These are phyloP conservation scores for Eleusine indica DNA, from an alignment of 176 grass and related monocot genomes.

Conservation along the genomic window DNA sequence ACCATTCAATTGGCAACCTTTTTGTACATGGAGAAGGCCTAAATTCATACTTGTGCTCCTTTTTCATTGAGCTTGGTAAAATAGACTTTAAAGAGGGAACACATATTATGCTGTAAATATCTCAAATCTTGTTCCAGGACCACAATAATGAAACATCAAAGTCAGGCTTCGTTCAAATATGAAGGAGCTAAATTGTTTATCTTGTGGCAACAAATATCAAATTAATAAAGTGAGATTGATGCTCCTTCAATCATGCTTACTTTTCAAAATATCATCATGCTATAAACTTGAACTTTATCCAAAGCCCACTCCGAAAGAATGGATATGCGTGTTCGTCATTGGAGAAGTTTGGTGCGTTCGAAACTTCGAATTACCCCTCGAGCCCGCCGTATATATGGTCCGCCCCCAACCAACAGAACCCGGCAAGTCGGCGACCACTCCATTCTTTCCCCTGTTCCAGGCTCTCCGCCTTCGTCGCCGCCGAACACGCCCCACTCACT, in stretches of 20 bases:
- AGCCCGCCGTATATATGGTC: constrained; percentile 4
- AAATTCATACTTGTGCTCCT: neutral
- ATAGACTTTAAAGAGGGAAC: too few species aligned
- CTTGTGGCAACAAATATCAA: neutral
- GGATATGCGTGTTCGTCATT: neutral
- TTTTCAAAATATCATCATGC: neutral
- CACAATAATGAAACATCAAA: neutral
- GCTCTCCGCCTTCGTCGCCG: constrained; percentile 7
- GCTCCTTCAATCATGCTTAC: neutral
- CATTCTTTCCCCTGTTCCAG: constrained; percentile 10
- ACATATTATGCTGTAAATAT: too few species aligned
- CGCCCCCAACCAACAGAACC: constrained; percentile 5
- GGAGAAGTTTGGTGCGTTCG: too few species aligned
- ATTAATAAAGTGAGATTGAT: neutral
- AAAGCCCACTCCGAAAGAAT: neutral
- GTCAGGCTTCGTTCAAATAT: neutral
- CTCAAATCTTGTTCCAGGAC: neutral
- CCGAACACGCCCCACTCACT: constrained; percentile 12
- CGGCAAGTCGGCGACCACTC: constrained; percentile 8
- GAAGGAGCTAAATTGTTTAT: neutral
- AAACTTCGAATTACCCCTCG: too few species aligned
- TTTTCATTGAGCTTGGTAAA: neutral
- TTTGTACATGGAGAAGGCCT: neutral
- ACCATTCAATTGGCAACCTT: neutral
- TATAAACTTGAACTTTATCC: neutral